Percentiles rank a stretch among this genome's conserved stretches.
Conservation (phyloP, 768 basidiomycete species). For the Termitomyces titanicus region DNA sequence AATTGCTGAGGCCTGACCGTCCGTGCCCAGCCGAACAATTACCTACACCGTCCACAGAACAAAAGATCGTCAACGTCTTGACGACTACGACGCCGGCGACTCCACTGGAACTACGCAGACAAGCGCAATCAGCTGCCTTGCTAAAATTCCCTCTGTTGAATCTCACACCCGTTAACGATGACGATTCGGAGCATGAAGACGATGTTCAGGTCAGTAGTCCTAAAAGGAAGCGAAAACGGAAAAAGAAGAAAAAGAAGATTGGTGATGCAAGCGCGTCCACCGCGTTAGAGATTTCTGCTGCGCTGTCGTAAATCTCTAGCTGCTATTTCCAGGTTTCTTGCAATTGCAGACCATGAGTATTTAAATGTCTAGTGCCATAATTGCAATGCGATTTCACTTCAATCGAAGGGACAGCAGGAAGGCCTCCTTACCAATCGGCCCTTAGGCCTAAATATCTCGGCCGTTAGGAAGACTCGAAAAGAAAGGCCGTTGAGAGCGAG, state of each 20-base stretch:
- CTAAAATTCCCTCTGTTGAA: slow-evolving; percentile 49
- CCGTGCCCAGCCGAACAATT: background rate
- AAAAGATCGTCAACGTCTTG: slow-evolving; percentile 14
- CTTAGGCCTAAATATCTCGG: too few relatives aligned
- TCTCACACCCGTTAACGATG: slow-evolving; percentile 39
- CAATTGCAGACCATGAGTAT: background rate
- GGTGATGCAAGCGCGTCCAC: slow-evolving; percentile 2
- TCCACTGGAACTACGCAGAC: slow-evolving; percentile 6
- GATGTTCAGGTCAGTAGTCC: slow-evolving; percentile 19
- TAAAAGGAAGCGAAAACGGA: slow-evolving; percentile 57
- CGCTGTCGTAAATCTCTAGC: background rate
- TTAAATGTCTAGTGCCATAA: background rate
- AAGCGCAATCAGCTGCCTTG: slow-evolving; percentile 19
- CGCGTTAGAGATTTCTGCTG: background rate
- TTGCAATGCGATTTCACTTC: background rate
- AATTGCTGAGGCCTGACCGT: background rate
- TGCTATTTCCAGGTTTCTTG: background rate
- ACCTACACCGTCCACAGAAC: slow-evolving; percentile 2
- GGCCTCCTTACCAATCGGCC: background rate
- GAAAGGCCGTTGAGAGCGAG: too few relatives aligned
- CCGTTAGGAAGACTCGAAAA: too few relatives aligned
- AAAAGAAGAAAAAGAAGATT: slow-evolving; percentile 39
- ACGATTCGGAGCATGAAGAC: slow-evolving; percentile 28
- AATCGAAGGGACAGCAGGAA: background rate
- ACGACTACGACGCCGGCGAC: slow-evolving; percentile 11